Evolutionary conservation across 306 rosid species (phyloP).

Genomic region (Dalbergia cochinchinensis): DNA sequence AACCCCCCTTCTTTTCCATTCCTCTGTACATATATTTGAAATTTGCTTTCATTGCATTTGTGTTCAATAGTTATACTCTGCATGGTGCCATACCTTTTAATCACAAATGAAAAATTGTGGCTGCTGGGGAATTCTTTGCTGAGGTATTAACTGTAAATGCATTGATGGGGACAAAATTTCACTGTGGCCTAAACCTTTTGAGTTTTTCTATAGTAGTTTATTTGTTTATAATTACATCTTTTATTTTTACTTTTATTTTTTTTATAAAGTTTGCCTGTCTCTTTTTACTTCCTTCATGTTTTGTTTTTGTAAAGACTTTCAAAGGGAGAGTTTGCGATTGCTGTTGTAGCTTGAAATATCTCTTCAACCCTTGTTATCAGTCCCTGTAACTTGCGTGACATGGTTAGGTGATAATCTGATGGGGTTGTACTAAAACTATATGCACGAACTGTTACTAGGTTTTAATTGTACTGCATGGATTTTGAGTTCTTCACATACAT

Average conservation of each 20-base stretch:
- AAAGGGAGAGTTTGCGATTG: background rate
- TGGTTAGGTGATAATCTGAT: background rate
- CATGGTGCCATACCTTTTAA: background rate
- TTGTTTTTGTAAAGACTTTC: background rate
- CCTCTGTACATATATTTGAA: background rate
- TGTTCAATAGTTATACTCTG: conserved; percentile 20
- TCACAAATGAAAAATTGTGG: background rate
- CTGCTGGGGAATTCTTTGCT: conserved; percentile 9
- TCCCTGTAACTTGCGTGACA: conserved; percentile 5
- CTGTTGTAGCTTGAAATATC: conserved; percentile 21
- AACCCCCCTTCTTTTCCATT: background rate
- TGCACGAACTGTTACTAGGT: background rate
- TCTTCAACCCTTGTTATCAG: conserved; percentile 10
- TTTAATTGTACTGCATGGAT: background rate
- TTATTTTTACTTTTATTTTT: no score
- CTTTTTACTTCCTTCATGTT: background rate
- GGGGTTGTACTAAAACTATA: background rate
- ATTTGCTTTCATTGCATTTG: conserved; percentile 14
- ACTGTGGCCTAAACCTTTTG: background rate
- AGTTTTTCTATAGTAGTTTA: background rate
- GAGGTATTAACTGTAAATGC: conserved; percentile 7
- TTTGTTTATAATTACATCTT: background rate
- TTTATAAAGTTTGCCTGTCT: background rate
- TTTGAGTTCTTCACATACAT: background rate
- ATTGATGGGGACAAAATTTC: background rate